Base-by-base conservation (phyloP, 495 filamentous ascomycete genomes). In the Neurospora intermedia region DNA sequence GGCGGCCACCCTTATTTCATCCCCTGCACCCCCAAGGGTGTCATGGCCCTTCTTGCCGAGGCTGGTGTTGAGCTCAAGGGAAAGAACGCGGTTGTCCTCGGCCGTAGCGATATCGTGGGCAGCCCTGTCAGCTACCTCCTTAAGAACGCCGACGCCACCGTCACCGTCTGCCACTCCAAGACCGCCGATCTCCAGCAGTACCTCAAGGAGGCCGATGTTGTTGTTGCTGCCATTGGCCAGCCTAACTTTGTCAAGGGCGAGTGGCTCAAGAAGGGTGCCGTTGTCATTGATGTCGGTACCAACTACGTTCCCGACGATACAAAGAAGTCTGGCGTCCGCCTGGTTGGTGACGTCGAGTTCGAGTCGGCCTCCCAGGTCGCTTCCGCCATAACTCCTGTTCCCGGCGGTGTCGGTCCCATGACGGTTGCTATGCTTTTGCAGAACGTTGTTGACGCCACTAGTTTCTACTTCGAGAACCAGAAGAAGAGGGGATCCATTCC, bases 261-360 rank as follows among this genome's bases (percentile, higher is more conserved):
- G 48, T 97, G 93, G 93, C 80, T 99, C 76, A 99, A 98, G 84
- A 89, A 91, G 11, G 96, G 96, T 31, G 93, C 87, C 23, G 94
- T 98, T 16, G 94, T 99, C 38, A 97, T 99, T 79, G 96, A 99
- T 80, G 96, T 99, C 35, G 96, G 96, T 69, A 99, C 94, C 72
- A 99, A 98, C 84, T 98, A 93, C 85, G 90, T 98, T 75, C 88
- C 91, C n/a, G 96, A 99, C 79, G 87, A 89, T n/a, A 90, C 93
- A 48, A 96, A 92, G 82, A 98, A 98, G 83, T 97, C 94, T 20
- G 96, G 96, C 4, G 87, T 94, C 80, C 89, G 94, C 74, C 87
- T 98, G n/a, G 96, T 98, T 18, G 96, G 96, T 45, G 96, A 99
- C 81, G 96, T 99, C 20, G 93, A 98, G 73, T 98, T 90, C 77